Evolutionary conservation across 495 filamentous ascomycete species (phyloP).

Genomic region (Mytilinidion resinicola): DNA sequence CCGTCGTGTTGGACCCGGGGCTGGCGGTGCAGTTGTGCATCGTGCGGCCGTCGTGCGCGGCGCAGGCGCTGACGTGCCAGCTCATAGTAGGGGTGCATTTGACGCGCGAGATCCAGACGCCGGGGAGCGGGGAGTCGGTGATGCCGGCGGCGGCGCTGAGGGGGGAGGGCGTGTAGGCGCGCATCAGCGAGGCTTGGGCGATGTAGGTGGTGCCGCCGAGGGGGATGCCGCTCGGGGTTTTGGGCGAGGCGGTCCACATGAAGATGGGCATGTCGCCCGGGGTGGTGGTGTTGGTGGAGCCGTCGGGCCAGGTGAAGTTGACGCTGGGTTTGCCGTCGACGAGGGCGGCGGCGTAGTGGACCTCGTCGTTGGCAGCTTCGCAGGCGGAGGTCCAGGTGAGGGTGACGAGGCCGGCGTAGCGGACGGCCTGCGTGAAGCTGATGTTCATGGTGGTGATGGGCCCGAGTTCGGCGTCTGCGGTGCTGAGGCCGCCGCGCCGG

Average conservation of each 20-base stretch:
- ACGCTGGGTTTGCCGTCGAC: background rate
- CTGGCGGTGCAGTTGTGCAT: slow-evolving; percentile 5
- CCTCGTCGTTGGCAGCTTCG: slow-evolving; percentile 8
- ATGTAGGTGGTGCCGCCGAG: slow-evolving; percentile 4
- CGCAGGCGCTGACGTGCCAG: slow-evolving; percentile 10
- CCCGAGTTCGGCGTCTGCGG: background rate
- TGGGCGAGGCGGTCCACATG: slow-evolving; percentile 6
- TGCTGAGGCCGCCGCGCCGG: background rate
- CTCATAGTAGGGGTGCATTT: slow-evolving; percentile 4
- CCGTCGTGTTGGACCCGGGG: slow-evolving; percentile 5
- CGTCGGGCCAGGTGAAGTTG: slow-evolving; percentile 8
- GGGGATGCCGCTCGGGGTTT: slow-evolving; percentile 2
- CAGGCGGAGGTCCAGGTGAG: slow-evolving; percentile 5
- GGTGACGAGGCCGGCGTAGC: background rate
- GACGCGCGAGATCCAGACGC: slow-evolving; percentile 9
- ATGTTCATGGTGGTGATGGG: slow-evolving; percentile 7
- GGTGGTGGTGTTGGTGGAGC: background rate
- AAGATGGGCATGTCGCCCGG: background rate
- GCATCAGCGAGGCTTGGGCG: slow-evolving; percentile 4
- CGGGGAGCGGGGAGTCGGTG: background rate
- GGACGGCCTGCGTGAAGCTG: background rate
- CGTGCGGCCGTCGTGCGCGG: background rate
- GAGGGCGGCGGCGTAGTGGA: background rate
- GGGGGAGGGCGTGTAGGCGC: background rate
- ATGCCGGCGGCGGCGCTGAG: background rate